Base-by-base conservation (phyloP, 257 asterid species). In the Primulina tabacum region DNA sequence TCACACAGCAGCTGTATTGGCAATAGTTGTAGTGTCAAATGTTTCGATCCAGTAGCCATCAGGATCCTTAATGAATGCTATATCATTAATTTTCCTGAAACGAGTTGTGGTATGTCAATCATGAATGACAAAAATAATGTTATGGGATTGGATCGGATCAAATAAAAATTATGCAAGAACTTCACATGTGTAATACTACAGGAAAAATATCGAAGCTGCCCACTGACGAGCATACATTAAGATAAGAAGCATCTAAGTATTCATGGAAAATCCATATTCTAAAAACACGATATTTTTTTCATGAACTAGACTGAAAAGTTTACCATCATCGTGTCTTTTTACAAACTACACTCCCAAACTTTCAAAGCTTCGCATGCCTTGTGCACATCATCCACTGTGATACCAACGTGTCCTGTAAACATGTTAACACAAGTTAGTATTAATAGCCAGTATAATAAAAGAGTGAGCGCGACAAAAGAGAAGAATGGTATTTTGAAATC, bases 21-120 rank as follows among this genome's bases (percentile, higher is more conserved):
- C 89, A 34, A 92, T 78, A 1, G 70, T 57, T 32, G 55, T 73
- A 32, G 88, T 77, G 81, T 92, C 96, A 14, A 89, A 89, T 73
- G 88, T 82, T 85, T 92, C 98, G 58, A 92, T 88, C 98, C 96
- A 88, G 82, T 92, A 92, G 77, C 98, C 96, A 79, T 92, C 96
- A 7, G 98, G 98, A 81, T 92, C 96, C 82, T 88, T 85, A 65
- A 92, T 77, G 82, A 92, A 89, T 20, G 96, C 95, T 69, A 89
- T 73, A 34, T 86, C 90, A 83, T 86, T 87, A 60, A 92, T 80
- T 76, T 79, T 92, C 96, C 98, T 89, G 86, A 72, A 78, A 78
- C n/a, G 16, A 43, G 24, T 40, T 21, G 64, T 64, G 65, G 56
- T 43, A 35, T 34, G 60, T 65, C 10, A 74, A 61, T 43, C 53